Evolutionary conservation across 345 rosid genomes (phyloP).

Genomic region (Barbarea vulgaris): DNA sequence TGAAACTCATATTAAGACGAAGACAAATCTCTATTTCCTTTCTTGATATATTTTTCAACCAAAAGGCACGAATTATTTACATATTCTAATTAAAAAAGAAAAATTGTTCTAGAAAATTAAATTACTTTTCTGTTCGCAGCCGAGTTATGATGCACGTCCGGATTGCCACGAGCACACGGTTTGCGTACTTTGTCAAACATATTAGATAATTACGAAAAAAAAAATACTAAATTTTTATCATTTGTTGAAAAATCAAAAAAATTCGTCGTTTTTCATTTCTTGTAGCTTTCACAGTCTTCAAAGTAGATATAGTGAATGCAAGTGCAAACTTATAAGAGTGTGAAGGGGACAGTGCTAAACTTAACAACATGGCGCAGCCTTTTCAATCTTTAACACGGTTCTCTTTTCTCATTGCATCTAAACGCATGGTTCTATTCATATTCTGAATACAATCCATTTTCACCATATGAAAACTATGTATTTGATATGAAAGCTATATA

Average conservation of each 20-base stretch:
- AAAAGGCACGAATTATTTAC: not conserved
- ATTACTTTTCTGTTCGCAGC: slow-evolving; percentile 18
- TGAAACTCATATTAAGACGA: slow-evolving; percentile 2
- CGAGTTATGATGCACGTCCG: slow-evolving; percentile 21
- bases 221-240: not conserved
- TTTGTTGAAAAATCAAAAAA: not conserved
- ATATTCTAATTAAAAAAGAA: not conserved
- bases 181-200: slow-evolving; percentile 34
- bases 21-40: not conserved
- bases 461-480: not conserved
- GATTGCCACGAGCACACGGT: slow-evolving; percentile 24
- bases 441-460: not conserved
- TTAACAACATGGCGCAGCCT: slow-evolving; percentile 39
- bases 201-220: not conserved
- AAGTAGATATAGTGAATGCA: slow-evolving; percentile 28
- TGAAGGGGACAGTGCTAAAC: slow-evolving; percentile 35
- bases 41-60: not conserved
- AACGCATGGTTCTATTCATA: slow-evolving; percentile 8
- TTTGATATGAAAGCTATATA: not conserved
- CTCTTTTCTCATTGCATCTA: slow-evolving; percentile 29
- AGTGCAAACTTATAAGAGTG: slow-evolving; percentile 23
- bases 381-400: slow-evolving; percentile 12
- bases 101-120: not conserved
- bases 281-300: slow-evolving; percentile 17
- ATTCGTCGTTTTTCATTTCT: not conserved